These are phyloP conservation scores for Fusarium irregulare DNA, from an alignment of 2,329 filamentous ascomycete genomes.

Conservation along the genomic window DNA sequence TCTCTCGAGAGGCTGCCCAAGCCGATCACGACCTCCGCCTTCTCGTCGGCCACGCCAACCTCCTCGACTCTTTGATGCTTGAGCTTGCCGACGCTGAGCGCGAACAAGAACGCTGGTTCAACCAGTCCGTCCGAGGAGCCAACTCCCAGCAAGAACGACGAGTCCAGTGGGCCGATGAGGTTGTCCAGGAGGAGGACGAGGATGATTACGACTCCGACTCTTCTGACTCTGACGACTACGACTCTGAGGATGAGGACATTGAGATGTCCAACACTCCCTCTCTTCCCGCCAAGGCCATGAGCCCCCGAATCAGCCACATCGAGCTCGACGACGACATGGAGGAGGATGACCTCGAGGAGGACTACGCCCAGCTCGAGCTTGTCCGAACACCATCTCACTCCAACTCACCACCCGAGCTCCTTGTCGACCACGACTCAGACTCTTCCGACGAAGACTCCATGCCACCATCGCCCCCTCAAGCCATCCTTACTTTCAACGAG, in stretches of 20 bases:
- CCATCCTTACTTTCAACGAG: slow-evolving; percentile 69
- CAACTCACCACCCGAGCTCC: slow-evolving; percentile 72
- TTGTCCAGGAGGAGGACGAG: slow-evolving; percentile 78
- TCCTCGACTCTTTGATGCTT: slow-evolving; percentile 95
- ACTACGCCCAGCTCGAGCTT: slow-evolving; percentile 73
- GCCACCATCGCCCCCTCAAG: slow-evolving; percentile 75
- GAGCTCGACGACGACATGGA: slow-evolving; percentile 59
- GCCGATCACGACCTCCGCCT: slow-evolving; percentile 94
- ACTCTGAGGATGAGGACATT: slow-evolving; percentile 67
- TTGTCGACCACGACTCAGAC: slow-evolving; percentile 75
- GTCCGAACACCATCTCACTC: slow-evolving; percentile 76
- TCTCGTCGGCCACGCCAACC: slow-evolving; percentile 97
- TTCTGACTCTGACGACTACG: slow-evolving; percentile 62
- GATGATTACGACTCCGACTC: slow-evolving; percentile 76
- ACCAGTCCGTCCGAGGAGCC: slow-evolving; percentile 88
- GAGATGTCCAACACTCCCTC: slow-evolving; percentile 63
- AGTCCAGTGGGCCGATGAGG: slow-evolving; percentile 87
- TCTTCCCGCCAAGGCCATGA: slow-evolving; percentile 57
- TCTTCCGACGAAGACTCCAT: slow-evolving; percentile 80
- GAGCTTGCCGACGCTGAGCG: slow-evolving; percentile 90
- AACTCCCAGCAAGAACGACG: slow-evolving; percentile 70
- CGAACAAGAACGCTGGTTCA: slow-evolving; percentile 98
- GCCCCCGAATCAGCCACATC: slow-evolving; percentile 52
- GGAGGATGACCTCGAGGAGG: slow-evolving; percentile 69
- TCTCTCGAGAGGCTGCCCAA: slow-evolving; percentile 88